Evolutionary conservation across 2,329 filamentous ascomycete species (phyloP).

Genomic region (Alternaria angustiovoidea): DNA sequence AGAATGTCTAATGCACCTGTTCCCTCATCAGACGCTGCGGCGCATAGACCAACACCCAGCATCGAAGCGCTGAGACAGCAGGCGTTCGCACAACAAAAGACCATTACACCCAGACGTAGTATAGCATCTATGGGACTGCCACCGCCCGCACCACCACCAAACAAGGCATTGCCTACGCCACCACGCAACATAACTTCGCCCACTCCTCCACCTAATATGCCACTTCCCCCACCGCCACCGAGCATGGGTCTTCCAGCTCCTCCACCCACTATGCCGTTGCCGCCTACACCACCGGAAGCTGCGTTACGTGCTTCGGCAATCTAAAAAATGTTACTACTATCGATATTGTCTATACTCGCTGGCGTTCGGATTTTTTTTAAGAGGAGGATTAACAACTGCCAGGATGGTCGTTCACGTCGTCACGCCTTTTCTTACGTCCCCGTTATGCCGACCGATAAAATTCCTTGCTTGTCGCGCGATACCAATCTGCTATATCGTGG

Average conservation of each 20-base stretch:
- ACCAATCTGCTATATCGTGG: slow-evolving; percentile 6
- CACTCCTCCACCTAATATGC: slow-evolving; percentile 23
- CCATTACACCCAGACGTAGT: slow-evolving; percentile 39
- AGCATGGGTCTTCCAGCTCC: slow-evolving; percentile 15
- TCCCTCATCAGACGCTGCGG: slow-evolving; percentile 3
- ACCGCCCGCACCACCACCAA: slow-evolving; percentile 57
- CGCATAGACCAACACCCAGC: slow-evolving; percentile 32
- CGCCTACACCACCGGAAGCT: slow-evolving; percentile 16
- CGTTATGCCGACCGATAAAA: slow-evolving; percentile 8
- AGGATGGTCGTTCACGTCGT: slow-evolving; percentile 6
- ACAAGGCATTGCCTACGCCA: slow-evolving; percentile 54
- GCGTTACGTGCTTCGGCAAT: slow-evolving; percentile 5
- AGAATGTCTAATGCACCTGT: slow-evolving; percentile 30
- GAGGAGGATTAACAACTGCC: background rate
- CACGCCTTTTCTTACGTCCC: slow-evolving; percentile 6
- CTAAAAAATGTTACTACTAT: slow-evolving; percentile 5
- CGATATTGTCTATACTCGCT: background rate
- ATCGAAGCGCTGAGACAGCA: slow-evolving; percentile 40
- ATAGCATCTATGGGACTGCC: slow-evolving; percentile 54
- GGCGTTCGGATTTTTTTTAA: background rate
- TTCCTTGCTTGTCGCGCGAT: slow-evolving; percentile 10
- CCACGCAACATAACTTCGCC: slow-evolving; percentile 32
- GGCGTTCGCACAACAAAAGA: slow-evolving; percentile 22
- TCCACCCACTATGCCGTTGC: slow-evolving; percentile 21
- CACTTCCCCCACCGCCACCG: slow-evolving; percentile 21